Percentiles rank a stretch among this genome's conserved stretches.
phyloP scores from a whole-genome alignment of 441 rosid genomes.

The Erysimum cheiri region DNA sequence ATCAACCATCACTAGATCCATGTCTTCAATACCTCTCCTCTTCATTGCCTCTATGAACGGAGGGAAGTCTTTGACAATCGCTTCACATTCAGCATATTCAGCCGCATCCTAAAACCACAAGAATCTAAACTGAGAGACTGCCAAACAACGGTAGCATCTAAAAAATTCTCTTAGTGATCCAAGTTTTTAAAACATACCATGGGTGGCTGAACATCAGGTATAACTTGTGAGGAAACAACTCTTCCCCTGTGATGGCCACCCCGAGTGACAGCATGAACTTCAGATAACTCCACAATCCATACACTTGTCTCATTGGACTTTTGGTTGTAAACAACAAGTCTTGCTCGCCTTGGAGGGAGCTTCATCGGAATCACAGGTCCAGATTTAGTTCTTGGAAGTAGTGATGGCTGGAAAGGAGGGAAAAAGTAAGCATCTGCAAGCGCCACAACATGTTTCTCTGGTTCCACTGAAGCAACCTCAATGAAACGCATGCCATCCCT shows the following conservation, averaged over 20 bases:
- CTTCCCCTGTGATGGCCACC: constrained; percentile 94
- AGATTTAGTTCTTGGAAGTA: constrained; percentile 74
- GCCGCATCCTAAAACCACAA: constrained; percentile 65
- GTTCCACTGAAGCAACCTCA: constrained; percentile 78
- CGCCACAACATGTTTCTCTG: constrained; percentile 79
- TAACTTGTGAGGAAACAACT: constrained; percentile 70
- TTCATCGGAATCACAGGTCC: constrained; percentile 83
- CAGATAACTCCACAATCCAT: constrained; percentile 79
- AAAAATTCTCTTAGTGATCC: constrained; percentile 30
- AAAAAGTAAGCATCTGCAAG: constrained; percentile 89
- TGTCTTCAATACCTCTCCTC: constrained; percentile 87
- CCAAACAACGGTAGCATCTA: constrained; percentile 17
- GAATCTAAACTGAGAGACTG: constrained; percentile 14
- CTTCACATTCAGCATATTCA: constrained; percentile 93
- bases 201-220: constrained; percentile 89
- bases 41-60: constrained; percentile 87
- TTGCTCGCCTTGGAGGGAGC: constrained; percentile 84
- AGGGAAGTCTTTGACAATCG: constrained; percentile 75
- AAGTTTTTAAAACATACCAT: constrained; percentile 56
- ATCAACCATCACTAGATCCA: constrained; percentile 93
- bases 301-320: constrained; percentile 82
- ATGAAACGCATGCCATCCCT: constrained; percentile 89
- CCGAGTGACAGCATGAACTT: constrained; percentile 86
- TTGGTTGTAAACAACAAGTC: constrained; percentile 76
- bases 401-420: constrained; percentile 89